Evolutionary conservation across 1,284 basidiomycete species (phyloP).

Genomic region (Erythrobasidium hasegawianum): DNA sequence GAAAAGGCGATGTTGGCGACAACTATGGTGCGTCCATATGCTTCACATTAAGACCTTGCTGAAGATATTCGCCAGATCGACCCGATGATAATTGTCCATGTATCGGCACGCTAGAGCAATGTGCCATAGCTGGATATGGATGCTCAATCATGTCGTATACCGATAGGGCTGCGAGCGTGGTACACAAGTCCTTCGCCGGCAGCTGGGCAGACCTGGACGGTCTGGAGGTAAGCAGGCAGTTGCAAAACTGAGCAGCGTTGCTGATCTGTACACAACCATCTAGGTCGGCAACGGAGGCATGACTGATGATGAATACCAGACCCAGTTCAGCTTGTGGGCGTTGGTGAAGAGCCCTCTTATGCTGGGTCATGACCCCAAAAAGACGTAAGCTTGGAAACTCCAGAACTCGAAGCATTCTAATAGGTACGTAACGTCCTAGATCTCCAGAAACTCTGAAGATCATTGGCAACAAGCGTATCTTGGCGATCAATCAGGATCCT

Average conservation of each 20-base stretch:
- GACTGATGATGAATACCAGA: conserved; percentile 42
- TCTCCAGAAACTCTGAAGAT: conserved; percentile 34
- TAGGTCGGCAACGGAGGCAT: conserved; percentile 39
- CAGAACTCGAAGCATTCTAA: too few species aligned
- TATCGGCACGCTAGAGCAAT: conserved; percentile 1
- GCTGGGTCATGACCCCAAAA: conserved; percentile 45
- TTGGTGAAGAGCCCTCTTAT: conserved; percentile 47
- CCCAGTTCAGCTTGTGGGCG: conserved; percentile 47
- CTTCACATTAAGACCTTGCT: background rate
- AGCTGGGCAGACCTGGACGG: conserved; percentile 45
- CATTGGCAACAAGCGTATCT: conserved; percentile 44
- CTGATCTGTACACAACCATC: background rate
- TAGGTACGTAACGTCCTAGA: too few species aligned
- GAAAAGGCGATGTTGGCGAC: conserved; percentile 41
- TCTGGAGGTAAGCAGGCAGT: conserved; percentile 10
- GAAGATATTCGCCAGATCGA: conserved; percentile 44
- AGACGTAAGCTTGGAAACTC: too few species aligned
- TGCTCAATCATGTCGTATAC: conserved; percentile 41
- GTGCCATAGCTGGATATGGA: conserved; percentile 32
- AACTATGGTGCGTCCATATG: background rate
- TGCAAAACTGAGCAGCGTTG: background rate
- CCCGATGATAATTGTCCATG: conserved; percentile 43
- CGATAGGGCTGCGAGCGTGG: conserved; percentile 39
- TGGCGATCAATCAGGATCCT: conserved; percentile 44
- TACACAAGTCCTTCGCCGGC: conserved; percentile 40